A percentile compares a stretch with the other conserved stretches of the same genome.
Evolutionary conservation across 345 rosid genomes (phyloP).

Genomic region (Eutrema heterophyllum): DNA sequence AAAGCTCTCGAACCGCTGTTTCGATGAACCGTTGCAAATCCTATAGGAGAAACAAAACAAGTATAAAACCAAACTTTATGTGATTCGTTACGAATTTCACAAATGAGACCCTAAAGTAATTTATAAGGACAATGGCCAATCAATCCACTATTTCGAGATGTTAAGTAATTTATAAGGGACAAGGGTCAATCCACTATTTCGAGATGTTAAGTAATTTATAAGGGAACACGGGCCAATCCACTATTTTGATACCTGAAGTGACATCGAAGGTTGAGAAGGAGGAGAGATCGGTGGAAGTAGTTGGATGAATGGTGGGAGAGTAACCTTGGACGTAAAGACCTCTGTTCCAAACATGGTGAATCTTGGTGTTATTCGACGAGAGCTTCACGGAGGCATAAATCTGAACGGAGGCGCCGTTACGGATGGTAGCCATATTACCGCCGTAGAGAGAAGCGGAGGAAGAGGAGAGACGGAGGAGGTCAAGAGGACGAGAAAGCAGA

Average conservation of each 20-base stretch:
- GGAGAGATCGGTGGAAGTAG: conserved; percentile 74
- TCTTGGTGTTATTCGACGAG: conserved; percentile 49
- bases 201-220: neutral
- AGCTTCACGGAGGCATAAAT: conserved; percentile 68
- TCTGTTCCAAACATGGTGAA: conserved; percentile 93
- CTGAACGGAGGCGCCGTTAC: conserved; percentile 72
- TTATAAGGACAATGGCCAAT: too few relatives aligned
- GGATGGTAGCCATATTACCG: conserved; percentile 85
- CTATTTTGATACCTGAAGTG: conserved; percentile 42
- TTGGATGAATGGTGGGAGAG: conserved; percentile 96
- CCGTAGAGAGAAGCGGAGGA: conserved; percentile 84
- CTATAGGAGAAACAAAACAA: neutral
- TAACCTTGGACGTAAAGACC: conserved; percentile 95
- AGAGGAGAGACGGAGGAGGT: conserved; percentile 55
- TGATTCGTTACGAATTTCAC: neutral
- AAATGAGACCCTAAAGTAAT: neutral
- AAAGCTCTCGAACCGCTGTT: conserved; percentile 35
- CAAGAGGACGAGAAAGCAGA: conserved; percentile 77
- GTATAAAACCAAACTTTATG: neutral
- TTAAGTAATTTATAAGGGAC: neutral
- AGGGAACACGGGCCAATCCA: neutral
- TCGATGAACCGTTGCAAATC: conserved; percentile 25
- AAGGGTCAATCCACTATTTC: too few relatives aligned
- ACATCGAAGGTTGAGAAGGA: conserved; percentile 71
- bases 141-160: too few relatives aligned